Conservation (phyloP, 2,329 filamentous ascomycete genomes). For the Ophiostoma ips region DNA sequence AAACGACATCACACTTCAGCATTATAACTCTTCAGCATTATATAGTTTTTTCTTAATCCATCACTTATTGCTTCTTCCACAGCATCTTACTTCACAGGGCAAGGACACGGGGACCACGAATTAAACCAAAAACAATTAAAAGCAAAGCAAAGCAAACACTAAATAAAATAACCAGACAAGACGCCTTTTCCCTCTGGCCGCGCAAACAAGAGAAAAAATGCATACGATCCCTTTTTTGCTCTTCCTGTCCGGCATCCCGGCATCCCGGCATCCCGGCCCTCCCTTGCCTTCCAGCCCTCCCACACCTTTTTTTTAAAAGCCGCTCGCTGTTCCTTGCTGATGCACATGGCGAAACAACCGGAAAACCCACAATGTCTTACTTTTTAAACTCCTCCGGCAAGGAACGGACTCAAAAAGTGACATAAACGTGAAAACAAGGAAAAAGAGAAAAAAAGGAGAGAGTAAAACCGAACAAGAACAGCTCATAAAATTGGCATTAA, state of each 20-base stretch:
- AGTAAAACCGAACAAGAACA: neutral
- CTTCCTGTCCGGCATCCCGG: too few relatives aligned
- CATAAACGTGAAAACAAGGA: neutral
- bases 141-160: neutral
- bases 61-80: too few relatives aligned
- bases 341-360: neutral
- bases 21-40: too few relatives aligned
- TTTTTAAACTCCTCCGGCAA: neutral
- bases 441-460: neutral
- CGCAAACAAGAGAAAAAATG: neutral
- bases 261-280: too few relatives aligned
- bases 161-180: constrained; percentile 1
- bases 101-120: neutral
- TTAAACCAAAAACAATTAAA: neutral
- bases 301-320: neutral
- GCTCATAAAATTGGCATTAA: too few relatives aligned
- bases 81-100: too few relatives aligned
- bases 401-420: too few relatives aligned
- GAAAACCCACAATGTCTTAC: too few relatives aligned
- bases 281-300: neutral
- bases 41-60: too few relatives aligned
- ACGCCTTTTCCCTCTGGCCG: constrained; percentile 3
- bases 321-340: neutral
- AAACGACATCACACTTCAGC: too few relatives aligned
- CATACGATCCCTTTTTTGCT: neutral